Evolutionary conservation across 2,329 filamentous ascomycete species (phyloP), one percentile per base, ranked within the genome.

Genomic region (Hypoxylon sp.): DNA sequence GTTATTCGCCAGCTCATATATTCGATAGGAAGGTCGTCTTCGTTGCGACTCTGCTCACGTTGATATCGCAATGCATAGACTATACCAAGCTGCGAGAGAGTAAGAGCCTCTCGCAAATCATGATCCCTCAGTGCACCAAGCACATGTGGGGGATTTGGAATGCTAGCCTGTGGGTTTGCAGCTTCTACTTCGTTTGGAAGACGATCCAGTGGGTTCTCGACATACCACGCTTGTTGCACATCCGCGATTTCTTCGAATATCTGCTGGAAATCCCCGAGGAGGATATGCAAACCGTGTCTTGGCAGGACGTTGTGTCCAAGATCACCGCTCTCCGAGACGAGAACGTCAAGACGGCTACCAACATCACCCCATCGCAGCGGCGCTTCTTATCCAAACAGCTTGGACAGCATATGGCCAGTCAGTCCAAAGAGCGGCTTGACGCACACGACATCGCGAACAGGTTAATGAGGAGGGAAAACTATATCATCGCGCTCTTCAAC

Each of bases 381-480:
- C 77, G 75, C n/a, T 86, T 79, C 45, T 46, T 74, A 18, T 71
- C 69, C 7, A 70, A 68, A 37, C 71, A 73, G 35, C 70, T 83
- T 90, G 67, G 90, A 87, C 52, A 91, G 85, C 63, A 72, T 65
- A 81, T 94, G 62, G 90, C 90, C 41, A 92, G 88, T 56, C 92
- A 96, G 71, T 96, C 92, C 18, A 96, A 97, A 73, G 92, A 98
- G 75, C 85, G 94, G 61, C 88, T 99, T 67, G 95, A 97, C 74
- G 95, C 95, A 9, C 92, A 97, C 69, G 95, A 97, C 70, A 98
- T 99, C 72, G 95, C 95, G 5, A 99, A 98, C 71, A 87, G 95
- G 26, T 78, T 99, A 41, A 98, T 99, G 95, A 88, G 95, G 57
- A 90, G 91, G 70, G 94, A 97, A 62, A 99, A 99, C 70, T 99